Percentiles rank a stretch among this genome's conserved stretches.
Evolutionary conservation across 345 rosid genomes (phyloP).

Genomic region (Isatis tinctoria): DNA sequence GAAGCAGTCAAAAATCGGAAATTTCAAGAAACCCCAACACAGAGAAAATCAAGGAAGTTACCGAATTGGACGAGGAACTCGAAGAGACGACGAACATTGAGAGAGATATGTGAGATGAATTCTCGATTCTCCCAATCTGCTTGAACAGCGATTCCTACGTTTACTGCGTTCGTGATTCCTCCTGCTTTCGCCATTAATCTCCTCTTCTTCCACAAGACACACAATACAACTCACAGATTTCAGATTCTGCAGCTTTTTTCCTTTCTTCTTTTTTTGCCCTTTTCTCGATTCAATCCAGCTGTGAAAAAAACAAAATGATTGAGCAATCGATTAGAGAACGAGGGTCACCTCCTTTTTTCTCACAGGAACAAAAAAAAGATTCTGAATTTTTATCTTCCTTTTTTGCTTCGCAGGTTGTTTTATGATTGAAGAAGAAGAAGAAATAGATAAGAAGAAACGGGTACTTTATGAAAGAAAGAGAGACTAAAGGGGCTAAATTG

Average conservation of each 20-base stretch:
- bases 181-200: constrained; percentile 84
- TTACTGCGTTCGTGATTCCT: constrained; percentile 95
- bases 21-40: constrained; percentile 3
- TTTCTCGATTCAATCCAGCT: background rate
- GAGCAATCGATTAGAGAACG: constrained; percentile 14
- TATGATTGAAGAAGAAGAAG: constrained; percentile 3
- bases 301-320: constrained; percentile 11
- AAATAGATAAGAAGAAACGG: constrained; percentile 5
- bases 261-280: background rate
- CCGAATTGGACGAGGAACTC: constrained; percentile 97
- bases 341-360: constrained; percentile 21
- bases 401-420: constrained; percentile 17
- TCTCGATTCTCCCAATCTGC: constrained; percentile 99
- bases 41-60: constrained; percentile 18
- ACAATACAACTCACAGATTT: background rate
- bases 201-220: background rate
- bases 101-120: constrained; percentile 94
- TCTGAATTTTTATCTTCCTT: constrained; percentile 4
- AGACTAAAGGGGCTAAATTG: background rate
- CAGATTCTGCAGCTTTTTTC: constrained; percentile 17
- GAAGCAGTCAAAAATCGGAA: background rate
- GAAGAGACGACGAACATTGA: constrained; percentile 97
- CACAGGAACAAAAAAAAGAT: background rate
- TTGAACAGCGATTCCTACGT: constrained; percentile 99
- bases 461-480: background rate